Evolutionary conservation across 495 filamentous ascomycete genomes (phyloP).

Genomic region (Pseudevernia furfuracea): DNA sequence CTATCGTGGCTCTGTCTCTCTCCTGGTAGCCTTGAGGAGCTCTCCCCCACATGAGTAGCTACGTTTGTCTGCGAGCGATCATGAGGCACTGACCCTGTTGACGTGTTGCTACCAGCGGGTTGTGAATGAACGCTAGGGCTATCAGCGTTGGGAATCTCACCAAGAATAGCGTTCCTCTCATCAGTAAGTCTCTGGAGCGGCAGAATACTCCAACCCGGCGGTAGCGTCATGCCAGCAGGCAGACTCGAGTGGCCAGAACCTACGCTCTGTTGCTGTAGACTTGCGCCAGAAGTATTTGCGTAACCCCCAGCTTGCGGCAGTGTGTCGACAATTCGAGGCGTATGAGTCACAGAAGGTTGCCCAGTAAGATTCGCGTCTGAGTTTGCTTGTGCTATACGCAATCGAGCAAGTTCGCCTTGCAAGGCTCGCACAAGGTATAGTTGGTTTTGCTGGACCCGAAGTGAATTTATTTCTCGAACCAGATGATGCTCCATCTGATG

Average conservation of each 20-base stretch:
- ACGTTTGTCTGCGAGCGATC: background rate
- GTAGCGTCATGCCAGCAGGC: conserved; percentile 64
- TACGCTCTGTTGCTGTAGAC: conserved; percentile 39
- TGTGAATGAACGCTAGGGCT: background rate
- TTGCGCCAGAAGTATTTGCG: conserved; percentile 31
- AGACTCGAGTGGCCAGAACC: conserved; percentile 59
- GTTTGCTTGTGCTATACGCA: conserved; percentile 43
- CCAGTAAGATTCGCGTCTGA: conserved; percentile 18
- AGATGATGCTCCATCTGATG: conserved; percentile 59
- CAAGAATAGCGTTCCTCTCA: conserved; percentile 16
- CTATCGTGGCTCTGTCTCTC: background rate
- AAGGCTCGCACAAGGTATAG: conserved; percentile 48
- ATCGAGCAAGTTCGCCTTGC: conserved; percentile 54
- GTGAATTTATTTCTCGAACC: conserved; percentile 51
- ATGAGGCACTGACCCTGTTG: background rate
- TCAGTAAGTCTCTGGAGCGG: conserved; percentile 51
- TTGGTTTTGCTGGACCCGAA: conserved; percentile 50
- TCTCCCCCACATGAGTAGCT: background rate
- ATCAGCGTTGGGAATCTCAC: conserved; percentile 8
- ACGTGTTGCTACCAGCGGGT: background rate
- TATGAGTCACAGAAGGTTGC: background rate
- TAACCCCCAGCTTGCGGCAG: conserved; percentile 25
- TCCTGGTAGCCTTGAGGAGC: background rate
- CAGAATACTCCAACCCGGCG: conserved; percentile 67
- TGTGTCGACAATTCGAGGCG: conserved; percentile 33